Percentiles rank a stretch among this genome's conserved stretches.
phyloP scores from a whole-genome alignment of 2,329 filamentous ascomycete species.

The Colletotrichum sp. region DNA sequence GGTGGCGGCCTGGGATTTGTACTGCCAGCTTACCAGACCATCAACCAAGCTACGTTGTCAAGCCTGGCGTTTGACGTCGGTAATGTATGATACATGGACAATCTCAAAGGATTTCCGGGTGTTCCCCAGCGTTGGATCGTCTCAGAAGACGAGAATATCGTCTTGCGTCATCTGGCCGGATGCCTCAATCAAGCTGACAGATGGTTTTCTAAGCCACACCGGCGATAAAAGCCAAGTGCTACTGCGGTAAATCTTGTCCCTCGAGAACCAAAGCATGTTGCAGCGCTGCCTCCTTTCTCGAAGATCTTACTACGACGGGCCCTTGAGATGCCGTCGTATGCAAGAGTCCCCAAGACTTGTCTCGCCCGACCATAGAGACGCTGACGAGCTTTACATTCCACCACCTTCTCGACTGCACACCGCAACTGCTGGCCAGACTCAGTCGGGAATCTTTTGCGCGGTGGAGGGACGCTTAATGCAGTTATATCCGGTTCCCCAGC shows the following conservation, averaged over 20 bases:
- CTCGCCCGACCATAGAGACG: not conserved
- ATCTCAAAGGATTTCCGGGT: not conserved
- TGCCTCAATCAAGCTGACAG: not conserved
- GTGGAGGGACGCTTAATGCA: rapidly evolving
- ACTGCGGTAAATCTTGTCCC: not conserved
- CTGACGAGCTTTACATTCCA: not conserved
- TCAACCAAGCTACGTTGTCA: not conserved
- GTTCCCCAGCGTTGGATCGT: not conserved
- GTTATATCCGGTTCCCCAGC: not conserved
- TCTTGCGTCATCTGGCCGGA: not conserved
- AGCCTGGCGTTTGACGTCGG: not conserved
- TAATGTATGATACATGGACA: not conserved
- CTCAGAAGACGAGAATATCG: not conserved
- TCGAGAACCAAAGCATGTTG: not conserved
- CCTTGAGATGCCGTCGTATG: not conserved
- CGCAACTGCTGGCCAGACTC: rapidly evolving
- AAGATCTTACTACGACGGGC: not conserved
- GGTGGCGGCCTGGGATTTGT: not conserved
- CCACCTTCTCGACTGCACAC: not conserved
- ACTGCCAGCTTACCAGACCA: not conserved
- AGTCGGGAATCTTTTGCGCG: not conserved
- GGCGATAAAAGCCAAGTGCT: not conserved
- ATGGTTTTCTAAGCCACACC: not conserved
- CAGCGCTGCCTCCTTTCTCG: not conserved
- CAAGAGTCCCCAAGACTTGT: rapidly evolving